Evolutionary conservation across 1,284 basidiomycete genomes (phyloP).

Genomic region (Rhodofomes roseus): DNA sequence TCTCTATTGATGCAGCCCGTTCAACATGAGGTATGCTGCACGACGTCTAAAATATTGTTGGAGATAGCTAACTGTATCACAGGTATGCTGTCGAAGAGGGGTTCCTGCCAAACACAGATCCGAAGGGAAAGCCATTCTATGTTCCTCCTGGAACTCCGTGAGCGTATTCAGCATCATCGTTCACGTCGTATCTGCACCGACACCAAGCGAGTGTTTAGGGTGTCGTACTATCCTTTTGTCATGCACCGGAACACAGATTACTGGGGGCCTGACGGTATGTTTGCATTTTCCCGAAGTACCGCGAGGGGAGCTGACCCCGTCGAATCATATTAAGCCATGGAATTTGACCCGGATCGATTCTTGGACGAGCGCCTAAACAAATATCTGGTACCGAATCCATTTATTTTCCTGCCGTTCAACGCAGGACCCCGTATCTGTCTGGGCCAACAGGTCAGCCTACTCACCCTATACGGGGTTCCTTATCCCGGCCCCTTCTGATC

Average conservation of each 20-base stretch:
- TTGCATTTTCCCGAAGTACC: no score
- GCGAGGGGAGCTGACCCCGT: no score
- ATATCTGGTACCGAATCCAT: conserved; percentile 36
- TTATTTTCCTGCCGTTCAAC: conserved; percentile 46
- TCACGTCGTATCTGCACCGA: neutral
- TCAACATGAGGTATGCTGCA: conserved; percentile 21
- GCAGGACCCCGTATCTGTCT: conserved; percentile 45
- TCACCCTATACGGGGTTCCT: no score
- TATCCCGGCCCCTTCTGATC: no score
- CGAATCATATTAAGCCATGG: conserved; percentile 19
- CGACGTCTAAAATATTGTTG: neutral
- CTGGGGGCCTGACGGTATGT: conserved; percentile 27
- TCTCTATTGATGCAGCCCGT: conserved; percentile 22
- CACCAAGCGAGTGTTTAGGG: conserved; percentile 4
- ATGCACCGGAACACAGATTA: conserved; percentile 28
- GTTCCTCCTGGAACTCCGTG: conserved; percentile 21
- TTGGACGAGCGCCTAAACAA: conserved; percentile 32
- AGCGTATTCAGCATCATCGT: neutral
- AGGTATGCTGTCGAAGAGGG: conserved; percentile 20
- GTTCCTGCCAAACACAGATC: conserved; percentile 18
- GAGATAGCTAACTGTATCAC: no score
- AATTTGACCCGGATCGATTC: conserved; percentile 44
- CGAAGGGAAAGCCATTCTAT: conserved; percentile 20
- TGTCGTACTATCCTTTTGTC: conserved; percentile 22
- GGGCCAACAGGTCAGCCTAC: conserved; percentile 36